Evolutionary conservation across 225 moss, liverwort and hornwort species (phyloP).

Genomic region (Polytrichum formosum): DNA sequence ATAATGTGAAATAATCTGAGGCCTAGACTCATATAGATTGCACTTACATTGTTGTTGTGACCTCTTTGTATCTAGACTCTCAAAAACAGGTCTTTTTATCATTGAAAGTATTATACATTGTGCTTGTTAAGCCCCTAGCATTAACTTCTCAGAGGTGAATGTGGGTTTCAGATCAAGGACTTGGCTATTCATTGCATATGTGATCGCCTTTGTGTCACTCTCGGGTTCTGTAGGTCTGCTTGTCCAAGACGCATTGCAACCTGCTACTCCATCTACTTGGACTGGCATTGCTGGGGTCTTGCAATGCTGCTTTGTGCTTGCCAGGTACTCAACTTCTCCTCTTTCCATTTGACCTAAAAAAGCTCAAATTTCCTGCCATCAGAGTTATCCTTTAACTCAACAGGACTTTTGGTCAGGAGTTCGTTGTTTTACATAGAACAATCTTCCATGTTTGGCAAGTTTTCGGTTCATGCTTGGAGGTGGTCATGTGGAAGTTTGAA

Average conservation of each 20-base stretch:
- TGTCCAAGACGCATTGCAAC: slow-evolving; percentile 67
- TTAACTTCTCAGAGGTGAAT: background rate
- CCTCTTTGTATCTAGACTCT: too few relatives aligned
- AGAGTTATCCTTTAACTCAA: background rate
- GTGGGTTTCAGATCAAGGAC: slow-evolving; percentile 66
- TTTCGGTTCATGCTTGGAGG: background rate
- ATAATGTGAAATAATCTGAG: too few relatives aligned
- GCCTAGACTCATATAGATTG: too few relatives aligned
- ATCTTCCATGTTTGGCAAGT: background rate
- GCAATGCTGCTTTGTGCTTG: slow-evolving; percentile 68
- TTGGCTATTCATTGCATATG: slow-evolving; percentile 89
- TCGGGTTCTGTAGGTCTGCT: slow-evolving; percentile 79
- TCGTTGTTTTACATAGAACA: too few relatives aligned
- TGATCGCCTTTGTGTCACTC: slow-evolving; percentile 77
- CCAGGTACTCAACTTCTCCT: slow-evolving; percentile 41
- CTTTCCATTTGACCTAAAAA: too few relatives aligned
- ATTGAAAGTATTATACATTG: too few relatives aligned
- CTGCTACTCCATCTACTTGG: slow-evolving; percentile 73
- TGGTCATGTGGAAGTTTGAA: too few relatives aligned
- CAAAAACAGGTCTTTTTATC: too few relatives aligned
- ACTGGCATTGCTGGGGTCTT: slow-evolving; percentile 78
- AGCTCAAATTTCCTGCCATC: too few relatives aligned
- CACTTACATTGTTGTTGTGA: too few relatives aligned
- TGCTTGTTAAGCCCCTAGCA: too few relatives aligned
- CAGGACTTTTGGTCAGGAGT: background rate